phyloP scores from a whole-genome alignment of 2,329 filamentous ascomycete species.

The Cercospora sesami region DNA sequence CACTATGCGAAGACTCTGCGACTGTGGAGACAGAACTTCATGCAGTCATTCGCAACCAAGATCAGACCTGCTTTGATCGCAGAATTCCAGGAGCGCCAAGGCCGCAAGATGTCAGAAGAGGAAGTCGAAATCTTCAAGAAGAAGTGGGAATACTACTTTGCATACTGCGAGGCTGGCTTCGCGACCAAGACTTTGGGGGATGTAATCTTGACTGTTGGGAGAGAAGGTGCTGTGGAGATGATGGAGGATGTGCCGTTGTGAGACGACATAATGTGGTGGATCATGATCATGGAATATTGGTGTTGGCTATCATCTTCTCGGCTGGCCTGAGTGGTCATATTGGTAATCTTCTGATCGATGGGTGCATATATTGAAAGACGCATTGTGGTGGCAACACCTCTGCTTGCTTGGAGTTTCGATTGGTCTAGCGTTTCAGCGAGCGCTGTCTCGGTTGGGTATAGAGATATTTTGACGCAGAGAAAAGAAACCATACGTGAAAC shows the following conservation, averaged over 20 bases:
- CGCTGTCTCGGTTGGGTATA: not conserved
- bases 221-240: conserved; percentile 65
- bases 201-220: conserved; percentile 68
- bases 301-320: not conserved
- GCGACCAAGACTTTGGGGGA: conserved; percentile 70
- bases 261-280: not conserved
- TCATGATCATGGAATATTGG: not conserved
- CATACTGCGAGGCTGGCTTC: conserved; percentile 74
- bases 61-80: conserved; percentile 62
- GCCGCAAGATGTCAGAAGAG: conserved; percentile 56
- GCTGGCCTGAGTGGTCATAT: not conserved
- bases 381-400: conserved; percentile 1
- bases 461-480: not conserved
- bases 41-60: conserved; percentile 59
- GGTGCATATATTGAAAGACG: not conserved
- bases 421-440: not conserved
- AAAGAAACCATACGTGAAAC: not conserved
- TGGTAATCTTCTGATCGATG: not conserved
- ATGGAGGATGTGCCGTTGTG: conserved; percentile 69
- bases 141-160: conserved; percentile 79
- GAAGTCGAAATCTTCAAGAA: conserved; percentile 67
- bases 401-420: not conserved
- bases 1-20: conserved; percentile 71
- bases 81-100: conserved; percentile 49
- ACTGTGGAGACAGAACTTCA: conserved; percentile 67